Conservation (phyloP, 225 moss, liverwort and hornwort species). For the Asterella californica region DNA sequence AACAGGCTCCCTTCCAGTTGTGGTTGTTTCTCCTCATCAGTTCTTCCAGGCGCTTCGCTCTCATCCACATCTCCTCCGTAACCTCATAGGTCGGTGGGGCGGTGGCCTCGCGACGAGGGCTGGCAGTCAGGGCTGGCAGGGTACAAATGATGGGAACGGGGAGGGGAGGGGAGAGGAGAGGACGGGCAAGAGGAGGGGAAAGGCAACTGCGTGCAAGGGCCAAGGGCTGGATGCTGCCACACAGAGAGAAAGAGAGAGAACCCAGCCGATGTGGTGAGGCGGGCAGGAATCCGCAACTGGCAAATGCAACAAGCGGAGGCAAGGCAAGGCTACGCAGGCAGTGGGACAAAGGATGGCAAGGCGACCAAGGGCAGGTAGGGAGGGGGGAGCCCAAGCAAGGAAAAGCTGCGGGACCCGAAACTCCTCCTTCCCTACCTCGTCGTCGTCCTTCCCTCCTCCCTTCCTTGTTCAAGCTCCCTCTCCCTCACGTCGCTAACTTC, state of each 20-base stretch:
- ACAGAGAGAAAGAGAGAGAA: not conserved
- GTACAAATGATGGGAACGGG: not conserved
- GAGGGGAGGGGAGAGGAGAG: not conserved
- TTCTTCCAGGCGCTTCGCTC: slow-evolving; percentile 24
- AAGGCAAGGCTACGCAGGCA: not conserved
- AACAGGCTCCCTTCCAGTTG: not conserved
- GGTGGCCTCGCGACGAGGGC: slow-evolving; percentile 11
- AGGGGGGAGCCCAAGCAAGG: not conserved
- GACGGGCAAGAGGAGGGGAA: not conserved
- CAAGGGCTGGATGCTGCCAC: not conserved
- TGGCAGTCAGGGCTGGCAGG: not conserved
- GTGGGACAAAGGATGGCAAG: not conserved
- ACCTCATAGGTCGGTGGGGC: slow-evolving; percentile 27
- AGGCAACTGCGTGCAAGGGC: not conserved
- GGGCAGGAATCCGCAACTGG: not conserved
- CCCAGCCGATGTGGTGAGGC: no score
- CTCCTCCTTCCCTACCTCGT: not conserved
- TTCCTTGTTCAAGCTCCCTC: not conserved
- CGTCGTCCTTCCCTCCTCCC: not conserved
- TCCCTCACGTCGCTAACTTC: not conserved
- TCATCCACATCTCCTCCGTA: slow-evolving; percentile 37
- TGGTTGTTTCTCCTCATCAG: slow-evolving; percentile 20
- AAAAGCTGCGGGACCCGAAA: not conserved
- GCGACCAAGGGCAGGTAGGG: no score
- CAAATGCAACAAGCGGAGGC: not conserved